Percentiles rank a stretch among this genome's conserved stretches.
These are phyloP conservation scores for Boletus semigastroideus DNA, from an alignment of 1,284 basidiomycete genomes.

Conservation along the genomic window DNA sequence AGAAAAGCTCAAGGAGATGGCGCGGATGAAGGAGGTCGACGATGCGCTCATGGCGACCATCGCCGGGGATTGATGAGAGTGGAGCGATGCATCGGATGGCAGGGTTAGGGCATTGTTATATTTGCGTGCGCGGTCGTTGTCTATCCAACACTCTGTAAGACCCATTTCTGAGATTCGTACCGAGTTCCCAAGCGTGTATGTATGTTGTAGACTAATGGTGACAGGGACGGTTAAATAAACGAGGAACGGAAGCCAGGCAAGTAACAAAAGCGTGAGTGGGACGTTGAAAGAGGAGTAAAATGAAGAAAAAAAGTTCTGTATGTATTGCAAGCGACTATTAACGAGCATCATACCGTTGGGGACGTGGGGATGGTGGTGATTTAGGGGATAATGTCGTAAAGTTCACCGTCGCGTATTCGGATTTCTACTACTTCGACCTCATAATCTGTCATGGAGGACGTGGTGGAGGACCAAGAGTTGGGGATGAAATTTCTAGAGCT, in stretches of 20 bases:
- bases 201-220: conserved; percentile 1
- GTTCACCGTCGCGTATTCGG: conserved; percentile 71
- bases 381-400: conserved; percentile 73
- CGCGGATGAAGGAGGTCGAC: conserved; percentile 59
- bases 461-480: conserved; percentile 65
- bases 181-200: conserved; percentile 5
- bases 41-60: conserved; percentile 56
- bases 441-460: conserved; percentile 63
- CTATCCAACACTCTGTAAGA: conserved; percentile 14
- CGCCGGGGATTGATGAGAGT: conserved; percentile 21
- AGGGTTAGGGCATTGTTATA: background rate
- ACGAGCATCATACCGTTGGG: conserved; percentile 1
- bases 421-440: conserved; percentile 85
- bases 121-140: conserved; percentile 17
- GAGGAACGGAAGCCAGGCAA: background rate
- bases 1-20: conserved; percentile 40
- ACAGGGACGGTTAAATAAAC: background rate
- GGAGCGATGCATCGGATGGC: background rate
- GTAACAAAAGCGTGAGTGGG: conserved; percentile 11
- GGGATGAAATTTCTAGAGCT: conserved; percentile 64
- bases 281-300: conserved; percentile 6
- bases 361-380: conserved; percentile 11
- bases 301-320: conserved; percentile 2
- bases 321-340: conserved; percentile 20
- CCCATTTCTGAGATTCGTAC: conserved; percentile 4